These are phyloP conservation scores for Kregervanrija fluxuum DNA, from an alignment of 805 yeast genomes.

Conservation along the genomic window DNA sequence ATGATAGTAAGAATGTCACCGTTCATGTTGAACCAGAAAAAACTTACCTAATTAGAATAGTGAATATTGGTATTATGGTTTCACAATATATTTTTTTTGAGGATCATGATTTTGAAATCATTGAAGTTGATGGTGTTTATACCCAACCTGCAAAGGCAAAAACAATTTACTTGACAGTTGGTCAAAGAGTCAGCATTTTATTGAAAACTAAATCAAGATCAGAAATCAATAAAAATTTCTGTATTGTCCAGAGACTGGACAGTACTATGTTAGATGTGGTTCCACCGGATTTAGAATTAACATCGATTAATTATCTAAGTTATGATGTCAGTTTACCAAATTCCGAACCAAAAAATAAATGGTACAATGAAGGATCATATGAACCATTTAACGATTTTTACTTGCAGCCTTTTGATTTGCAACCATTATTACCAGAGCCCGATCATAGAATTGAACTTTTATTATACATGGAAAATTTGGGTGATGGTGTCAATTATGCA, in stretches of 20 bases:
- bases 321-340: constrained; percentile 34
- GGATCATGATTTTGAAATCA: constrained; percentile 63
- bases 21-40: constrained; percentile 50
- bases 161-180: constrained; percentile 61
- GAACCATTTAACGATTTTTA: constrained; percentile 39
- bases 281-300: constrained; percentile 51
- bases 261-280: constrained; percentile 59
- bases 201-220: constrained; percentile 42
- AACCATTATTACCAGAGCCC: constrained; percentile 45
- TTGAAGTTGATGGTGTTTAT: constrained; percentile 70
- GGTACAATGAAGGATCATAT: constrained; percentile 20
- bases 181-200: constrained; percentile 73
- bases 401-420: constrained; percentile 33
- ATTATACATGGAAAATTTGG: constrained; percentile 60
- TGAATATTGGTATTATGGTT: constrained; percentile 65
- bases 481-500: constrained; percentile 71
- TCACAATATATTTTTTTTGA: constrained; percentile 65
- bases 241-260: constrained; percentile 58
- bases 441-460: constrained; percentile 55
- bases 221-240: constrained; percentile 39
- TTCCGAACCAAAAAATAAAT: constrained; percentile 11
- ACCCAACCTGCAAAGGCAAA: constrained; percentile 51
- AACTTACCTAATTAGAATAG: constrained; percentile 57
- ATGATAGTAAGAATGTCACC: constrained; percentile 54
- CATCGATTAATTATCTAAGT: constrained; percentile 47